These are phyloP conservation scores for Conringia planisiliqua DNA, from an alignment of 345 rosid genomes.

Conservation along the genomic window DNA sequence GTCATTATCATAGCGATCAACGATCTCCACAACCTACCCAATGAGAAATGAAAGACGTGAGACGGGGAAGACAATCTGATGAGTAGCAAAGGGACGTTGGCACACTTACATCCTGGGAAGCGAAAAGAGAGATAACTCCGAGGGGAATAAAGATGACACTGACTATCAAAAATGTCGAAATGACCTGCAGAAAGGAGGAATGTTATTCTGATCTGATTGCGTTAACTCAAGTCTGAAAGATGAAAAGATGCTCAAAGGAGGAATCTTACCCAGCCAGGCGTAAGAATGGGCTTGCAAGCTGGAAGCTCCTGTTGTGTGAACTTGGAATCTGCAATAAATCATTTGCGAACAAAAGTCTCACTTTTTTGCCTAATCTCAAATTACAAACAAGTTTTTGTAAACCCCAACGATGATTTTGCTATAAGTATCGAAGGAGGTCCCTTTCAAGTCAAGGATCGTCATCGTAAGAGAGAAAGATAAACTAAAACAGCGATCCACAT, in stretches of 20 bases:
- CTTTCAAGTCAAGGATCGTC: background rate
- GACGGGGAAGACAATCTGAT: background rate
- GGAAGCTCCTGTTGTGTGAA: constrained; percentile 99
- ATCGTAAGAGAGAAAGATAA: too few species aligned
- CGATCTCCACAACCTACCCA: constrained; percentile 81
- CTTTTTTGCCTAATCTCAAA: background rate
- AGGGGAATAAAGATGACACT: constrained; percentile 92
- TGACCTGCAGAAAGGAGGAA: constrained; percentile 51
- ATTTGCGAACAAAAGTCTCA: constrained; percentile 1
- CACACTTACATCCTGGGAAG: constrained; percentile 77
- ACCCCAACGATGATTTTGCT: background rate
- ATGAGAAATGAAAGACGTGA: constrained; percentile 14
- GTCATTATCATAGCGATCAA: constrained; percentile 66
- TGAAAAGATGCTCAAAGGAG: background rate
- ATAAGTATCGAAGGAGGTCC: background rate
- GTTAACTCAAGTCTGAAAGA: background rate
- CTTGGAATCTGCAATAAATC: constrained; percentile 63
- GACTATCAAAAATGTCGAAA: constrained; percentile 80
- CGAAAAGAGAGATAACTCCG: constrained; percentile 84
- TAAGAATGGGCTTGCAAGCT: constrained; percentile 98
- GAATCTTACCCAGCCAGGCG: constrained; percentile 85
- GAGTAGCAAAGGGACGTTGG: background rate
- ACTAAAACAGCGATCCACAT: too few species aligned
- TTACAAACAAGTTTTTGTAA: background rate
- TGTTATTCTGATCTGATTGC: background rate